Conservation (phyloP, 768 basidiomycete genomes). For the Pisolithus sp. region DNA sequence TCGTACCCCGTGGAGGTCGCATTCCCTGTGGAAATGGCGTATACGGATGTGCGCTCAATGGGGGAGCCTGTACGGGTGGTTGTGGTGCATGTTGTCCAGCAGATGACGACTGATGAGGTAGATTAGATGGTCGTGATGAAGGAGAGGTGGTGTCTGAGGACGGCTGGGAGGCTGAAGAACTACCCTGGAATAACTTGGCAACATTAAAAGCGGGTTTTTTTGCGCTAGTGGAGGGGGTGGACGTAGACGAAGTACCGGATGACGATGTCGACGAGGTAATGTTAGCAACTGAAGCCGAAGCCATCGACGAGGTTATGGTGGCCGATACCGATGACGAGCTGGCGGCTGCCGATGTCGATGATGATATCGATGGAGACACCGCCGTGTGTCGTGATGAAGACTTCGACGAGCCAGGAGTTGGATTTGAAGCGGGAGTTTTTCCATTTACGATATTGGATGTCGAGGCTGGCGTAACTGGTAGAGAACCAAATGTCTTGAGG, state of each 20-base stretch:
- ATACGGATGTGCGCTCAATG: slow-evolving; percentile 41
- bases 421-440: slow-evolving; percentile 45
- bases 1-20: slow-evolving; percentile 40
- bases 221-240: slow-evolving; percentile 11
- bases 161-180: slow-evolving; percentile 39
- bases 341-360: slow-evolving; percentile 21
- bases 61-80: slow-evolving; percentile 33
- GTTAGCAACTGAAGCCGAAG: neutral
- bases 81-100: slow-evolving; percentile 32
- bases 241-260: slow-evolving; percentile 23
- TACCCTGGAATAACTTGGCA: slow-evolving; percentile 35
- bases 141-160: slow-evolving; percentile 54
- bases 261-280: slow-evolving; percentile 24
- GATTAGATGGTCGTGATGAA: slow-evolving; percentile 44
- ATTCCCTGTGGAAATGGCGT: slow-evolving; percentile 45
- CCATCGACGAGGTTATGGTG: slow-evolving; percentile 28
- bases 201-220: slow-evolving; percentile 29
- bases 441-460: slow-evolving; percentile 52
- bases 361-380: slow-evolving; percentile 12
- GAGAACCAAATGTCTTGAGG: slow-evolving; percentile 79
- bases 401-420: slow-evolving; percentile 34
- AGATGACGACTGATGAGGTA: slow-evolving; percentile 41
- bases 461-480: slow-evolving; percentile 43
- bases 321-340: slow-evolving; percentile 27
- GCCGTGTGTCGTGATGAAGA: slow-evolving; percentile 22